Evolutionary conservation across 768 basidiomycete genomes (phyloP).

Genomic region (Auricularia heimuer): DNA sequence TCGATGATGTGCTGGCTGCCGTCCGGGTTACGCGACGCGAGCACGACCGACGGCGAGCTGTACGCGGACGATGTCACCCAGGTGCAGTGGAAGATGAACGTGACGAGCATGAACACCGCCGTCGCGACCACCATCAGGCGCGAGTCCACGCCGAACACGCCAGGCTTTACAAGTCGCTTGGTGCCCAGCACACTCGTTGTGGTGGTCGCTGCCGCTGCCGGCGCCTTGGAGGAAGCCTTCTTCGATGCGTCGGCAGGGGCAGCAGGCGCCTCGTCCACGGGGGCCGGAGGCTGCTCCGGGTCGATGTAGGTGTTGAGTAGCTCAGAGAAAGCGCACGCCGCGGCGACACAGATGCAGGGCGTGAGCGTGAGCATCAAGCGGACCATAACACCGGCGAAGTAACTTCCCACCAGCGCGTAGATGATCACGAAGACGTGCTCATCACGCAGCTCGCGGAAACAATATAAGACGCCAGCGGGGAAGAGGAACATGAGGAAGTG

Average conservation of each 20-base stretch:
- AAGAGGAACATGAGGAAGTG: conserved; percentile 96
- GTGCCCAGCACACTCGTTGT: background rate
- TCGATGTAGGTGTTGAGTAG: conserved; percentile 88
- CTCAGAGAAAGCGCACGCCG: conserved; percentile 83
- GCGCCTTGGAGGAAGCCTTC: conserved; percentile 51
- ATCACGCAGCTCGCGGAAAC: conserved; percentile 89
- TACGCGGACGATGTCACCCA: conserved; percentile 93
- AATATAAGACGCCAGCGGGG: conserved; percentile 90
- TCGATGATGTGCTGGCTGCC: conserved; percentile 93
- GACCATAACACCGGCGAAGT: conserved; percentile 99
- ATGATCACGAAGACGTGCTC: conserved; percentile 99
- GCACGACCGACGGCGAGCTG: conserved; percentile 94
- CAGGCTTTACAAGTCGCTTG: conserved; percentile 25
- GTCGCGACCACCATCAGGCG: conserved; percentile 69
- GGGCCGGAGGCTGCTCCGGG: conserved; percentile 52
- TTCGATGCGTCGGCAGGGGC: conserved; percentile 30
- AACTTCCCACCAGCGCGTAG: conserved; percentile 90
- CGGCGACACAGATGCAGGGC: conserved; percentile 89
- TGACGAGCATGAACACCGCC: conserved; percentile 63
- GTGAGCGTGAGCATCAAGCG: conserved; percentile 96
- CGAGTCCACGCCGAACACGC: conserved; percentile 79
- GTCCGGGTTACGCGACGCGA: conserved; percentile 69
- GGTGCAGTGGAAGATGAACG: conserved; percentile 95
- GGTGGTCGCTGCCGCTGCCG: conserved; percentile 13
- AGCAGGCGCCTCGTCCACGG: conserved; percentile 14